phyloP scores from a whole-genome alignment of 108 stramenopile genomes.

The Aurantiochytrium sp. region DNA sequence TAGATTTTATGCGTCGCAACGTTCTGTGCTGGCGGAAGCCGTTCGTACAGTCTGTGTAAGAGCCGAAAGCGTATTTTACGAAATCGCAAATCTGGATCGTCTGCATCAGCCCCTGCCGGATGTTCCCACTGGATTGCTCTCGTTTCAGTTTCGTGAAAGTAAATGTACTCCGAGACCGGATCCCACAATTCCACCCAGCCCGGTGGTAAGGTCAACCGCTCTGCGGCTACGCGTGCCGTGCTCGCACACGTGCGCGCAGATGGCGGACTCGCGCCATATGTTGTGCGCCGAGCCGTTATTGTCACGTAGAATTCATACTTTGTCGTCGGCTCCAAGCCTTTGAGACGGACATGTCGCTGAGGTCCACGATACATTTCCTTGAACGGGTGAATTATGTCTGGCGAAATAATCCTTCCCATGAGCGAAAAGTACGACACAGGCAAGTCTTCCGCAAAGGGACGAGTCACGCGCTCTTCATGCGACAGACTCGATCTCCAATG shows the following conservation, averaged over 20 bases:
- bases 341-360: not conserved
- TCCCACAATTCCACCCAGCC: constrained; percentile 12
- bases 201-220: not conserved
- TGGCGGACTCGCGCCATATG: not conserved
- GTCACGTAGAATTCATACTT: not conserved
- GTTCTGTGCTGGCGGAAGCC: not conserved
- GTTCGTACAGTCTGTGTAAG: not conserved
- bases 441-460: not conserved
- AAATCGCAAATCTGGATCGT: not conserved
- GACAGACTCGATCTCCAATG: not conserved
- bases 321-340: not conserved
- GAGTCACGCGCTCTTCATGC: not conserved
- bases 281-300: not conserved
- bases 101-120: not conserved
- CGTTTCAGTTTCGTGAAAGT: not conserved
- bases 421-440: not conserved
- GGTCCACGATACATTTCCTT: not conserved
- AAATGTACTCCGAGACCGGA: not conserved
- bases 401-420: not conserved
- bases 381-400: not conserved
- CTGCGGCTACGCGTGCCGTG: not conserved
- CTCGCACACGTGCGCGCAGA: not conserved
- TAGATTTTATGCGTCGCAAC: not conserved
- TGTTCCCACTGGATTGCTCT: not conserved
- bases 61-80: not conserved